Evolutionary conservation across 441 rosid species (phyloP), one percentile per base, ranked within the genome.

Genomic region (Erodium moschatum): DNA sequence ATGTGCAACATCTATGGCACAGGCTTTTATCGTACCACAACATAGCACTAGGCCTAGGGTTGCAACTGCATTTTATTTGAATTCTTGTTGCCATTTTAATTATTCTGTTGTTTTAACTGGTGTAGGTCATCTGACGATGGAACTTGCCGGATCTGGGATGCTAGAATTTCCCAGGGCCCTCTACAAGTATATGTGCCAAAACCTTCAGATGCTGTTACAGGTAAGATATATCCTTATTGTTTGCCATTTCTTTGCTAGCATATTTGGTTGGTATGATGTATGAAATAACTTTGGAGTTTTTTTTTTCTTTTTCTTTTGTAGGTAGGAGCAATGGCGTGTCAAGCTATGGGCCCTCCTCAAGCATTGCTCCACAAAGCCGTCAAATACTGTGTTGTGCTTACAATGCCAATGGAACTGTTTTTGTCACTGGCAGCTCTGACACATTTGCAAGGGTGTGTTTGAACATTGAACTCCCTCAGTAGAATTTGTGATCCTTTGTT

Each of bases 111-210:
- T 77, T 52, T 66, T 48, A 35, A 63, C 15, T 60, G 54, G 11
- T 86, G 78, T 81, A 92, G 98, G 77, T 92, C 99, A 66, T 92
- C 99, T 12, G 98, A 96, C 82, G 99, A 96, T 79, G 98, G 99
- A 74, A 96, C 99, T 65, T 96, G 99, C 77, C 89, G 99, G 82
- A 85, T 96, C 77, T 96, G 98, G 99, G 99, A 96, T 86, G 96
- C 96, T 75, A 85, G 94, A 76, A 69, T 75, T 81, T 80, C 97
- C 31, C 86, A 85, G 61, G 73, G 85, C 74, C 61, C 79, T 72
- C 91, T 96, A 35, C 88, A 96, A 60, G 82, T 90, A 70, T 96
- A 87, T 73, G 83, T 80, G 73, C 98, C 99, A 40, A 87, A 85
- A 80, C 93, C 98, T 70, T 82, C 85, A 64, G 92, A 83, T 81